Percentiles rank a stretch among this genome's conserved stretches.
phyloP scores from a whole-genome alignment of 805 yeast species.

The Pichia scutulata region DNA sequence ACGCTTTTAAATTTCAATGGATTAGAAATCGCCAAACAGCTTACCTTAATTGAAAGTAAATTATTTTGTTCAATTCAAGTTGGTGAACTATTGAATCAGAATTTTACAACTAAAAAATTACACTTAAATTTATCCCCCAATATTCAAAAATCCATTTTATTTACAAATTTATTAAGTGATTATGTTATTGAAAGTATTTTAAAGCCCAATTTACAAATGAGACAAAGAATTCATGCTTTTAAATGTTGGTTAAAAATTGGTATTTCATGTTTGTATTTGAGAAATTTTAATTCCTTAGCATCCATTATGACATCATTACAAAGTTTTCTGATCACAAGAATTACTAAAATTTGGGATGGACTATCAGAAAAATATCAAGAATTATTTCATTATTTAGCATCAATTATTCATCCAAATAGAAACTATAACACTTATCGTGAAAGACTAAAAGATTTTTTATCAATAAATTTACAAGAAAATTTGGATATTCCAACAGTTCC shows the following conservation, averaged over 20 bases:
- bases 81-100: constrained; percentile 59
- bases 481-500: constrained; percentile 64
- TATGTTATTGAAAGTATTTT: constrained; percentile 66
- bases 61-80: constrained; percentile 57
- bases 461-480: constrained; percentile 34
- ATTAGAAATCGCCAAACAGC: constrained; percentile 67
- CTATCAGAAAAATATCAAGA: constrained; percentile 53
- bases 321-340: constrained; percentile 59
- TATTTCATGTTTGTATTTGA: constrained; percentile 59
- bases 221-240: constrained; percentile 45
- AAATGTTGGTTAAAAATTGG: constrained; percentile 72
- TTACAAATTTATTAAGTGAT: constrained; percentile 65
- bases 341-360: constrained; percentile 50
- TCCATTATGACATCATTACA: constrained; percentile 73
- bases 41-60: constrained; percentile 63
- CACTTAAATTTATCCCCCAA: constrained; percentile 55
- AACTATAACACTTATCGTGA: constrained; percentile 63
- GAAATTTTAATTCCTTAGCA: constrained; percentile 73
- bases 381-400: constrained; percentile 53
- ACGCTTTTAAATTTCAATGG: constrained; percentile 55
- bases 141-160: constrained; percentile 50
- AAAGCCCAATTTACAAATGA: constrained; percentile 40
- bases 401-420: constrained; percentile 68
- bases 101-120: constrained; percentile 52
- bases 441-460: constrained; percentile 49